These are phyloP conservation scores for Lepidium africanum DNA, from an alignment of 345 rosid genomes.

Conservation along the genomic window DNA sequence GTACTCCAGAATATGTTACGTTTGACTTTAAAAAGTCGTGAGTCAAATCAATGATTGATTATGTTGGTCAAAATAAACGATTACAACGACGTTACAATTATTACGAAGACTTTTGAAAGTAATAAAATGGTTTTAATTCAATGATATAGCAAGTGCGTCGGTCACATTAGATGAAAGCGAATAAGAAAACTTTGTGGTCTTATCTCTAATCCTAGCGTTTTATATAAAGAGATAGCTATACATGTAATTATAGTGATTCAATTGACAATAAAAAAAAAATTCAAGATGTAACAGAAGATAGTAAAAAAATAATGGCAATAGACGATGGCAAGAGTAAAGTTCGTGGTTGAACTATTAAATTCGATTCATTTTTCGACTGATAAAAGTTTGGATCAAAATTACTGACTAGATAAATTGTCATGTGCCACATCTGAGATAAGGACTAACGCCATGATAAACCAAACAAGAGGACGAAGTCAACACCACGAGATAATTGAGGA, in stretches of 20 bases:
- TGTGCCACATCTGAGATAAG: too few relatives aligned
- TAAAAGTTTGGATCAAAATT: neutral
- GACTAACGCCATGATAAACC: too few relatives aligned
- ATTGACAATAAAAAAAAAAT: neutral
- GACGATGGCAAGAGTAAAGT: neutral
- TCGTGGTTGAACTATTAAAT: neutral
- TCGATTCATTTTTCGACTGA: neutral
- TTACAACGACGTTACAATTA: neutral
- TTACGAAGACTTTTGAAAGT: neutral
- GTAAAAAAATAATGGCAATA: neutral
- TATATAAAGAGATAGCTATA: neutral
- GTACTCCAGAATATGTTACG: neutral
- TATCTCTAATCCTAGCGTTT: neutral
- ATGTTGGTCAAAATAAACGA: neutral
- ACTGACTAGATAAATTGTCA: neutral
- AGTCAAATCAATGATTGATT: neutral
- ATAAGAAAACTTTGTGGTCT: neutral
- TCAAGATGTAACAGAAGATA: neutral
- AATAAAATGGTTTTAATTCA: neutral
- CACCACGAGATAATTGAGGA: neutral
- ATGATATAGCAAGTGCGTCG: neutral
- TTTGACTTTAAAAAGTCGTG: neutral
- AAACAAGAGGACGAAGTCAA: too few relatives aligned
- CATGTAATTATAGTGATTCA: neutral
- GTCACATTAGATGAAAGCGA: neutral